These are phyloP conservation scores for Staphylotrichum tortipilum DNA, from an alignment of 495 filamentous ascomycete genomes.

Conservation along the genomic window DNA sequence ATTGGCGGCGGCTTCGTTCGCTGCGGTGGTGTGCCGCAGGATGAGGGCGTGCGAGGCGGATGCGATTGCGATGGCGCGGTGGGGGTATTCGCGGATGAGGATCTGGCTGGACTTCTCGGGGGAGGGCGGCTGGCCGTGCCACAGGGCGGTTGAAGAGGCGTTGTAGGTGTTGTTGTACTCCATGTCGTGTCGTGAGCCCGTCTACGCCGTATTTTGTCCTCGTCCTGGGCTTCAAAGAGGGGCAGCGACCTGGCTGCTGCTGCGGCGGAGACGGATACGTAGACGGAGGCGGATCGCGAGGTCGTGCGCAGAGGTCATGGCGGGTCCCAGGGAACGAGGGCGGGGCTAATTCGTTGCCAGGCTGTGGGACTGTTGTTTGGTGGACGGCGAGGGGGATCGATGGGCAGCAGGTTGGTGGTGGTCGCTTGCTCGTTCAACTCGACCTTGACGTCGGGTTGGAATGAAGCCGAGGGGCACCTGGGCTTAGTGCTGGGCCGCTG, in stretches of 20 bases:
- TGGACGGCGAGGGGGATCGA: too few species aligned
- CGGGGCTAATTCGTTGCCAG: not conserved
- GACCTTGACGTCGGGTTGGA: not conserved
- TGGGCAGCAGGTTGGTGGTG: not conserved
- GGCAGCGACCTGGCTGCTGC: not conserved
- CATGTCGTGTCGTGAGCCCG: conserved; percentile 11
- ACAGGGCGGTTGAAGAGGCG: conserved; percentile 15
- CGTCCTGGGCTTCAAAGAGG: too few species aligned
- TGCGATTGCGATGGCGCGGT: conserved; percentile 75
- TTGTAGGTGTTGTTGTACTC: conserved; percentile 19
- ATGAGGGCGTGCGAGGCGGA: conserved; percentile 73
- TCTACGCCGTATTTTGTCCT: too few species aligned
- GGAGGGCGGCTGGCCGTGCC: conserved; percentile 29
- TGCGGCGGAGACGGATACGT: too few species aligned
- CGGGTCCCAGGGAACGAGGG: not conserved
- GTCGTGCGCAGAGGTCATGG: conserved; percentile 5
- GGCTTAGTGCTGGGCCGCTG: too few species aligned
- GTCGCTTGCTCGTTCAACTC: not conserved
- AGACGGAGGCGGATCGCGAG: not conserved
- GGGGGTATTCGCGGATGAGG: conserved; percentile 67
- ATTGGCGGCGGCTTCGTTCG: conserved; percentile 43
- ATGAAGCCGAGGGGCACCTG: not conserved
- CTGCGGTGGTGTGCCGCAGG: conserved; percentile 62
- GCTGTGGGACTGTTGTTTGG: too few species aligned
- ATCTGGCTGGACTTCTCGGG: conserved; percentile 44